Base-by-base conservation (phyloP, 2,329 filamentous ascomycete species). In the Cladosporium cucumerinum region DNA sequence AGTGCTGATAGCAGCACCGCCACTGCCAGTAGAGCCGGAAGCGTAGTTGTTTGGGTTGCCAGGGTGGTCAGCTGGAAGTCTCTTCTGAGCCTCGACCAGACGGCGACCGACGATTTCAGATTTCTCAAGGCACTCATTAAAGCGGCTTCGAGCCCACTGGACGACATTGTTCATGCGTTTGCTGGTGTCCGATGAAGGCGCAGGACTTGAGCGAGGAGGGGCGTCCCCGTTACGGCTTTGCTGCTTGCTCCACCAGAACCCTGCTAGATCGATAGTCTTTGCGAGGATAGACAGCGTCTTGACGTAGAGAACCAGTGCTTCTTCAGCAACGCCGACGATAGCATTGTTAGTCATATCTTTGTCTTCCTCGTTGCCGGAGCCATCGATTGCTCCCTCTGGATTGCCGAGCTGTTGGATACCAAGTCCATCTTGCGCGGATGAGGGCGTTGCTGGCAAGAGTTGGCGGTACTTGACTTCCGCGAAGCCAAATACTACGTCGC, bases 391-490 rank as follows among this genome's bases (percentile, higher is more conserved):
- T 72, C 84, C 82, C 4, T 89, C 86, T 10, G 80, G 74, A 4
- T 80, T 79, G n/a, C 85, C 77, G 16, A 88, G 87, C 60, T 78
- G 76, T 58, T 79, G 80, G 51, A 82, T 80, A 7, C 89, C 88
- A 4, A 92, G 83, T 6, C 87, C 87, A 69, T 90, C 87, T 57
- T 91, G 87, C 69, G 85, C 86, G 0, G 91, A 94, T 0, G 91
- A 94, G 1, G 94, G 95, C 1, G 92, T 88, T 52, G 95, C 81
- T 3, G 95, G 95, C 58, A 97, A 87, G n/a, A 99, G 85, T 77
- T 99, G 95, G 78, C 96, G 95, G 79, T 96, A 97, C 78, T 99
- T 99, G 74, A 99, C 94, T 79, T 99, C 94, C 6, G 95, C 95
- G 78, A 99, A 98, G 3, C 94, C 93, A 76, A 93, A 99, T 2